These are phyloP conservation scores for Pichia paraexigua DNA, from an alignment of 805 yeast species.

Conservation along the genomic window DNA sequence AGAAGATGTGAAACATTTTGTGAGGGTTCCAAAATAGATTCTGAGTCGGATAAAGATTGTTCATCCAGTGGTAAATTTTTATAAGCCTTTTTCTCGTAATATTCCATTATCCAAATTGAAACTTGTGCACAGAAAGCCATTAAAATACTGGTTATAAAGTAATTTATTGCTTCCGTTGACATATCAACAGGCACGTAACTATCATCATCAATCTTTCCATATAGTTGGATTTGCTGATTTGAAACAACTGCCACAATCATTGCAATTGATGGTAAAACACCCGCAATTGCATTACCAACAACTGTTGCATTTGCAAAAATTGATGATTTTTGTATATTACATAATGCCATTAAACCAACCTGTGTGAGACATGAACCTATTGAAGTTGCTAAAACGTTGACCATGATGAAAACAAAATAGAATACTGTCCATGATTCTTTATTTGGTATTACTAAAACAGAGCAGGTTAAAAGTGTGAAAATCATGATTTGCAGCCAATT, in stretches of 20 bases:
- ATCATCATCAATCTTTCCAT: background rate
- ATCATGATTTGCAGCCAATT: conserved; percentile 46
- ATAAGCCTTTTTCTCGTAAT: conserved; percentile 14
- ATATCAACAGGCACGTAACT: conserved; percentile 12
- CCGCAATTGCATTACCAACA: conserved; percentile 94
- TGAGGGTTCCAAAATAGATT: background rate
- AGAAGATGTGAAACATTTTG: background rate
- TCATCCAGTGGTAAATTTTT: conserved; percentile 4
- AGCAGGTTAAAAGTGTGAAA: conserved; percentile 50
- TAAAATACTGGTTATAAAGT: conserved; percentile 29
- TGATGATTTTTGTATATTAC: conserved; percentile 52
- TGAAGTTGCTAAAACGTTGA: conserved; percentile 56
- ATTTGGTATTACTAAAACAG: conserved; percentile 30
- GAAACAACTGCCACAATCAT: conserved; percentile 44
- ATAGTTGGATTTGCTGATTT: conserved; percentile 4
- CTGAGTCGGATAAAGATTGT: background rate
- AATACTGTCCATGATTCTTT: conserved; percentile 24
- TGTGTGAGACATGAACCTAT: conserved; percentile 78
- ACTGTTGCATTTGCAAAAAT: conserved; percentile 81
- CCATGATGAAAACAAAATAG: conserved; percentile 50
- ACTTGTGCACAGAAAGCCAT: conserved; percentile 17
- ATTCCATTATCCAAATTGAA: conserved; percentile 17
- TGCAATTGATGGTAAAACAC: conserved; percentile 79
- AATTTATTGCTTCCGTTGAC: conserved; percentile 27
- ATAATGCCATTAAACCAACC: conserved; percentile 85